Conservation (phyloP, 345 rosid genomes). For the Brassica incana region DNA sequence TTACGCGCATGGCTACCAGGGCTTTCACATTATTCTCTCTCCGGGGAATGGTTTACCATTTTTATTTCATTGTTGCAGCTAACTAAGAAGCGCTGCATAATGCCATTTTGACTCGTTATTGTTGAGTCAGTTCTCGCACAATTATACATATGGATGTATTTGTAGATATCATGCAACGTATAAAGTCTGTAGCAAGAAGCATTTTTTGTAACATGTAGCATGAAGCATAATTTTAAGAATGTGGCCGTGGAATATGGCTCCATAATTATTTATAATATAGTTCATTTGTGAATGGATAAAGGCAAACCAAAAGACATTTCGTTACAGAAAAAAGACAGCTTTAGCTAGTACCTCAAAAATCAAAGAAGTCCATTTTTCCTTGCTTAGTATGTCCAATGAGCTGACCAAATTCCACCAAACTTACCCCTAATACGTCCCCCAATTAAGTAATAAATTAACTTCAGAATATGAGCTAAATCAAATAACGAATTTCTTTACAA, state of each 20-base stretch:
- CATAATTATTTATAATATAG: slow-evolving; percentile 7
- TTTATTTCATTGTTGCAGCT: not conserved
- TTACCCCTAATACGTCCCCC: slow-evolving; percentile 32
- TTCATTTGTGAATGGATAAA: slow-evolving; percentile 27
- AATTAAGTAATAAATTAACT: not conserved
- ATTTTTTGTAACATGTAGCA: not conserved
- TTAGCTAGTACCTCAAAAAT: slow-evolving; percentile 38
- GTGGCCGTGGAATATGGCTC: not conserved
- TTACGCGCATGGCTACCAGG: too few relatives aligned
- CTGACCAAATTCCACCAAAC: slow-evolving; percentile 43
- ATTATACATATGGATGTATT: not conserved
- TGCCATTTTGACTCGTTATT: slow-evolving; percentile 10
- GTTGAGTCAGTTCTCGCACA: not conserved
- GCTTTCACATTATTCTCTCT: too few relatives aligned
- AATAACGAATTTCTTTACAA: not conserved
- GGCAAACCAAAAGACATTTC: slow-evolving; percentile 29
- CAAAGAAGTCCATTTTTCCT: slow-evolving; percentile 34
- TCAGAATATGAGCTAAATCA: not conserved
- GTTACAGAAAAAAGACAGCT: slow-evolving; percentile 8
- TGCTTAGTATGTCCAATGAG: slow-evolving; percentile 40
- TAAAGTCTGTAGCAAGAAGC: not conserved
- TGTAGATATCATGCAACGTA: not conserved
- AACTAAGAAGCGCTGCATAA: not conserved
- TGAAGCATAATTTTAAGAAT: not conserved
- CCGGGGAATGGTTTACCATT: too few relatives aligned